These are phyloP conservation scores for Boletus subparvulus DNA, from an alignment of 768 basidiomycete species.

Conservation along the genomic window DNA sequence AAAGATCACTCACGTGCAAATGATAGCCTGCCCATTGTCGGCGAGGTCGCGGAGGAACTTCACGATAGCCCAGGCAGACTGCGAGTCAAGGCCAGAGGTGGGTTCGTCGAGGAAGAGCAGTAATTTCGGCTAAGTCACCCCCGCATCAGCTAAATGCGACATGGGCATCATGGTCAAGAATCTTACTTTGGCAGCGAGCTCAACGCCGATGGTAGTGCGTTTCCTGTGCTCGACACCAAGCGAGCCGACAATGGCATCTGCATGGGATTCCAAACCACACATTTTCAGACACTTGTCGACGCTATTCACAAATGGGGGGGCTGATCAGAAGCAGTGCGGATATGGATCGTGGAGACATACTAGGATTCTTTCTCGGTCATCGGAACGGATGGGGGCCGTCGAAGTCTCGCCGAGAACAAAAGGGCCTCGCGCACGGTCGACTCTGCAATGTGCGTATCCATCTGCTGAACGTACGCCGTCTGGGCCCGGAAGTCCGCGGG, in stretches of 20 bases:
- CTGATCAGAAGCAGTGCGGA: not conserved
- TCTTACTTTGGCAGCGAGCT: conserved; percentile 53
- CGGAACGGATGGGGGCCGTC: conserved; percentile 68
- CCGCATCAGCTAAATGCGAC: not conserved
- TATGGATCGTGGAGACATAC: conserved; percentile 39
- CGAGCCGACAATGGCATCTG: conserved; percentile 65
- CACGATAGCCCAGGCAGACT: conserved; percentile 51
- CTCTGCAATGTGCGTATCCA: conserved; percentile 74
- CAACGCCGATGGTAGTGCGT: conserved; percentile 59
- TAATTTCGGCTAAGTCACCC: conserved; percentile 36
- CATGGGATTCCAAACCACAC: conserved; percentile 60
- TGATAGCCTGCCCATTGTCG: conserved; percentile 53
- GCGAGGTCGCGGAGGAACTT: conserved; percentile 52
- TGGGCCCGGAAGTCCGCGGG: conserved; percentile 64
- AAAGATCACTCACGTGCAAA: conserved; percentile 45
- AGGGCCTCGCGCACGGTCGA: conserved; percentile 81
- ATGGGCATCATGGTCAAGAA: rapidly evolving
- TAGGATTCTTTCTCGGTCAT: conserved; percentile 75
- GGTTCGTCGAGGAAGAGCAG: conserved; percentile 62
- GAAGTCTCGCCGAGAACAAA: conserved; percentile 73
- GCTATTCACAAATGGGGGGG: conserved; percentile 21
- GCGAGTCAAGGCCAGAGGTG: conserved; percentile 55
- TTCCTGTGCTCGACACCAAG: conserved; percentile 50
- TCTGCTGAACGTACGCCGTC: conserved; percentile 61
- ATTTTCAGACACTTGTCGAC: conserved; percentile 61